These are phyloP conservation scores for Isoetes engelmannii DNA, from an alignment of 83 land plant genomes.

Conservation along the genomic window DNA sequence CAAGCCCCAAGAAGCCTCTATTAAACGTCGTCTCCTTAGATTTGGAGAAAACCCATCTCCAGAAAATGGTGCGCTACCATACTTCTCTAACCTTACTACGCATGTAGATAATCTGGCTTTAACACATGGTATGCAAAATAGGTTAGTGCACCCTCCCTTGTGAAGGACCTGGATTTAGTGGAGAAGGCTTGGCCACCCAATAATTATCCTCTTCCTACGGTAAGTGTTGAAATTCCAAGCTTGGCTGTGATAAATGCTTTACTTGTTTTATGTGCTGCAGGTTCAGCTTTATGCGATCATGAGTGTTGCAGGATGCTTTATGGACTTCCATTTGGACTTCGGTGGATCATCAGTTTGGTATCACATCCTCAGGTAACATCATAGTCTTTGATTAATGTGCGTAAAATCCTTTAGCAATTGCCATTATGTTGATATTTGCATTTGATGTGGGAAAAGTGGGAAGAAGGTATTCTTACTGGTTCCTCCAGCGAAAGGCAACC, in stretches of 20 bases:
- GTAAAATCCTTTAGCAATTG: not conserved
- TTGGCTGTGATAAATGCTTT: not conserved
- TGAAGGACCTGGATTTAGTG: conserved; percentile 38
- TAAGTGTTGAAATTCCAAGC: conserved; percentile 1
- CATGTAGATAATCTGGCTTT: not conserved
- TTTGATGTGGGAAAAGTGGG: conserved; percentile 27
- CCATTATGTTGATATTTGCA: not conserved
- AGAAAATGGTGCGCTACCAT: conserved; percentile 22
- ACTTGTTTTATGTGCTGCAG: conserved; percentile 13
- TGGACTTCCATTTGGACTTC: conserved; percentile 43
- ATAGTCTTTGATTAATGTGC: not conserved
- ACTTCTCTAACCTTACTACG: not conserved
- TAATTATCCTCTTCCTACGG: conserved; percentile 28
- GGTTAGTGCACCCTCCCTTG: conserved; percentile 36
- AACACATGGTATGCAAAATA: conserved; percentile 1
- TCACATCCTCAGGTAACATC: conserved; percentile 32
- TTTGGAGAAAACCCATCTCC: conserved; percentile 28
- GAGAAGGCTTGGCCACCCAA: conserved; percentile 36
- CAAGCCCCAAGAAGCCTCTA: conserved; percentile 34
- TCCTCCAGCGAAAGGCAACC: conserved; percentile 39
- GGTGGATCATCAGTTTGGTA: conserved; percentile 49
- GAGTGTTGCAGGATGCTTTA: conserved; percentile 40
- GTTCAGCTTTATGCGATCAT: conserved; percentile 41
- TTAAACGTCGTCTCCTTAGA: conserved; percentile 39
- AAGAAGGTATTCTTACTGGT: conserved; percentile 30